phyloP scores from a whole-genome alignment of 495 filamentous ascomycete genomes.

The Neurospora sp. region DNA sequence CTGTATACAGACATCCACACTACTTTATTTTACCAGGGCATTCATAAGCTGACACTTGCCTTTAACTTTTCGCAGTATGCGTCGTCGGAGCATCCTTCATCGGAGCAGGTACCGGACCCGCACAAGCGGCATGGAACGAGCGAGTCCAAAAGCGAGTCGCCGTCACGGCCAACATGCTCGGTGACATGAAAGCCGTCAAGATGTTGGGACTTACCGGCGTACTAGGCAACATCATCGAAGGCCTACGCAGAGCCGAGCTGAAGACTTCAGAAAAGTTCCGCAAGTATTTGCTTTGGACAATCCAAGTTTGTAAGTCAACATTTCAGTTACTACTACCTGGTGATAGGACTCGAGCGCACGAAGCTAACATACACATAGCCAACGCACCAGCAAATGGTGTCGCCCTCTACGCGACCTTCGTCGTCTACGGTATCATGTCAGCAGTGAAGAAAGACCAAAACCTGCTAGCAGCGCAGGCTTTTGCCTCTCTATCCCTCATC shows the following conservation, averaged over 20 bases:
- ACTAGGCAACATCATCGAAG: constrained; percentile 28
- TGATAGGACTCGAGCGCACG: background rate
- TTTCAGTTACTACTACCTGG: background rate
- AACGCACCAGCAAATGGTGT: constrained; percentile 31
- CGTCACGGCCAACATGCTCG: constrained; percentile 27
- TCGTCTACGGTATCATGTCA: constrained; percentile 18
- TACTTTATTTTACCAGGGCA: too few species aligned
- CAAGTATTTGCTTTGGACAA: constrained; percentile 27
- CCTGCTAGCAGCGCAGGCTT: constrained; percentile 38
- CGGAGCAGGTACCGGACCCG: constrained; percentile 25
- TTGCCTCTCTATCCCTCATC: constrained; percentile 49
- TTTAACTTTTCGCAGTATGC: background rate
- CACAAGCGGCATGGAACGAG: constrained; percentile 29
- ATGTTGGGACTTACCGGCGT: constrained; percentile 27
- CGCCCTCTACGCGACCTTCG: constrained; percentile 20
- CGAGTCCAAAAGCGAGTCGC: constrained; percentile 24
- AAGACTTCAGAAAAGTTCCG: constrained; percentile 45
- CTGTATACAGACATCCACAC: too few species aligned
- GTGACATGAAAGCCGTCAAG: constrained; percentile 34
- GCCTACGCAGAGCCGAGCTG: constrained; percentile 42
- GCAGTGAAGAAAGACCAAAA: constrained; percentile 12
- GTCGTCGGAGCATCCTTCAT: constrained; percentile 8
- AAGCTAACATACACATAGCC: background rate
- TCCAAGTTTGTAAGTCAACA: constrained; percentile 8
- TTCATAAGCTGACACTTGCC: background rate